Percentiles rank a stretch among this genome's conserved stretches.
phyloP scores from a whole-genome alignment of 2,329 filamentous ascomycete genomes.

The Aspergillus oerlinghausenensis region DNA sequence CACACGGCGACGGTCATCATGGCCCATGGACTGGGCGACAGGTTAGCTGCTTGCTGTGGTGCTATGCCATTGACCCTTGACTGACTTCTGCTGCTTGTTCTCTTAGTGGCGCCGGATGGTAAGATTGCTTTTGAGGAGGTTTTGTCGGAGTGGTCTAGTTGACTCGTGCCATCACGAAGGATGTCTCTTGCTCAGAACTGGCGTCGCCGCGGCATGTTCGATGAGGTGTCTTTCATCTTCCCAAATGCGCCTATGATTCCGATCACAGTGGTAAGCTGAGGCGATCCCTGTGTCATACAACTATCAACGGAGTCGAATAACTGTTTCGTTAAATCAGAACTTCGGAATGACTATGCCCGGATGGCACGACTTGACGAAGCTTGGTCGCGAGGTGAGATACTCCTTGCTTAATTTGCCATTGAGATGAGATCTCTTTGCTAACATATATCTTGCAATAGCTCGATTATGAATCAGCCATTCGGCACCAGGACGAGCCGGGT shows the following conservation, averaged over 20 bases:
- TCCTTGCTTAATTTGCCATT: background rate
- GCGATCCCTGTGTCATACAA: background rate
- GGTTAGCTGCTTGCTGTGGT: slow-evolving; percentile 45
- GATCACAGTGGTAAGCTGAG: slow-evolving; percentile 67
- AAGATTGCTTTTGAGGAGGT: slow-evolving; percentile 10
- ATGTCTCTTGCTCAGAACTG: slow-evolving; percentile 80
- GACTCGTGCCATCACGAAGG: slow-evolving; percentile 35
- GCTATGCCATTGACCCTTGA: background rate
- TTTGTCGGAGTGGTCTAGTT: background rate
- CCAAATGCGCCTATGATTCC: slow-evolving; percentile 85
- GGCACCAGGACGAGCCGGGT: slow-evolving; percentile 56
- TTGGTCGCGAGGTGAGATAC: slow-evolving; percentile 37
- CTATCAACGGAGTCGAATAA: background rate
- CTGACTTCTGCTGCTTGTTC: slow-evolving; percentile 6
- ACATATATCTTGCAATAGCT: slow-evolving; percentile 23
- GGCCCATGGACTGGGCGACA: slow-evolving; percentile 86
- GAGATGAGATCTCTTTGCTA: background rate
- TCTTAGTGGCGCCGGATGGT: slow-evolving; percentile 47
- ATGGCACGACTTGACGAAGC: slow-evolving; percentile 47
- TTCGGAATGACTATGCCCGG: slow-evolving; percentile 76
- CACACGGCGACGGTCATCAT: slow-evolving; percentile 96
- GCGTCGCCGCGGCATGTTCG: slow-evolving; percentile 71
- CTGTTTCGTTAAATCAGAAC: slow-evolving; percentile 49
- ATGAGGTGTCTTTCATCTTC: slow-evolving; percentile 90
- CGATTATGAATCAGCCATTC: slow-evolving; percentile 38